Base-by-base conservation (phyloP, 768 basidiomycete genomes). In the Wakefieldia striispora region DNA sequence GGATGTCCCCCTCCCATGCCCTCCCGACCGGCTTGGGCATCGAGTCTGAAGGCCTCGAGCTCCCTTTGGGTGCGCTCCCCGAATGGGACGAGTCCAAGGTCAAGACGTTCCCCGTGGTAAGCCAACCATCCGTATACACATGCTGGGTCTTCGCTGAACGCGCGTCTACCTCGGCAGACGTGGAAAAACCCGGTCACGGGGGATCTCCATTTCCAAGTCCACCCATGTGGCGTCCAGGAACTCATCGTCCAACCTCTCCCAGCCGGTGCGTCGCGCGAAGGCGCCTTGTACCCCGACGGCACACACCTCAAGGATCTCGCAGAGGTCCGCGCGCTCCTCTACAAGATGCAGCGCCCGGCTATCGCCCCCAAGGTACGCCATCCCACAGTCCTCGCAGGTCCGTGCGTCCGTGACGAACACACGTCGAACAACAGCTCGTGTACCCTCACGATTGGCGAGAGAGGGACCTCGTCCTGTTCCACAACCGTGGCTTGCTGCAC, bases 171-270 rank as follows among this genome's bases (percentile, higher is more conserved):
- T 14, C 11, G 11, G 35, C 26, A 92, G 86, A 65, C 86, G 7
- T 95, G 94, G 94, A 95, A 95, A 76, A 95, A 95, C 68, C 91
- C 92, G 1, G 80, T 82, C 8, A 95, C 92, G 12, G 83, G 84
- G 21, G 72, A 74, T 2, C 76, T 97, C 19, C 90, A 95, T 64
- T 84, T 95, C 72, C 82, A 97, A 63, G 93, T 95, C 4, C 94
- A 95, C 64, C 92, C 89, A 4, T 89, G 86, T 57, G 91, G 83
- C 26, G 82, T 68, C 1, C 68, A 73, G 33, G 82, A 87, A 57
- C 75, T 95, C 26, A 53, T 85, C 47, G 72, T 97, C 55, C 80
- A 79, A n/a, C 81, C 91, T 14, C 77, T 95, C 0, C 88, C 90
- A 0, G 73, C 70, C 38, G 79, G 79, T 20, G 77, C 79, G 0